Base-by-base conservation (phyloP, 345 rosid species). In the Zanthoxylum bungeanum region DNA sequence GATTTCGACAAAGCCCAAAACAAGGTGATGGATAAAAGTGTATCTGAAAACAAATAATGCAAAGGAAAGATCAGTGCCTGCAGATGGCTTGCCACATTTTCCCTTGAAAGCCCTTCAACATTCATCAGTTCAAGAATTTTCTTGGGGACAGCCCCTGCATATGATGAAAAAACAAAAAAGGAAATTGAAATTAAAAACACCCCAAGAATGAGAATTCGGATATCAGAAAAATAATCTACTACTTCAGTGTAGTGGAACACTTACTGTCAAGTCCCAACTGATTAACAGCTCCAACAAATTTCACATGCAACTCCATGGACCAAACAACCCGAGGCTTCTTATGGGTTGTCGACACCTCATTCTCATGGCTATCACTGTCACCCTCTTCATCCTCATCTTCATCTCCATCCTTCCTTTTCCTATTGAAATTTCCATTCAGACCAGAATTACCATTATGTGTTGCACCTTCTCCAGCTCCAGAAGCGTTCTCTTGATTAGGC, bases 81-180 rank as follows among this genome's bases (percentile, higher is more conserved):
- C 69, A 95, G 82, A 81, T 95, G 99, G 72, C 99, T 92, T 36
- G 99, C 99, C 25, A 95, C 99, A 76, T 95, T 95, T 82, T 92
- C 97, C 80, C 99, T 91, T 6, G 98, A 89, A 68, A 92, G 89
- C 70, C 91, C 86, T 63, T 91, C 99, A 60, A 91, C 87, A 71
- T 91, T 88, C 99, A 95, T 95, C 69, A 86, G 74, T 72, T 92
- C 98, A 65, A 92, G 97, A 73, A 95, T 91, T 73, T 92, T 95
- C 78, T 92, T 95, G 0, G 99, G 98, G 55, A 95, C 97, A 72
- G 97, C 97, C 85, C 88, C 99, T 95, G 89, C 80, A 79, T 60
- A 63, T 44, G 39, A 67, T 37, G 0, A 11, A 31, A 50, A 16
- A 61, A 66, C 4, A 52, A 49, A 44, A n/a, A 42, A 42, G 47